Conservation (phyloP, 495 filamentous ascomycete species). For the Aspergillus indologenus region DNA sequence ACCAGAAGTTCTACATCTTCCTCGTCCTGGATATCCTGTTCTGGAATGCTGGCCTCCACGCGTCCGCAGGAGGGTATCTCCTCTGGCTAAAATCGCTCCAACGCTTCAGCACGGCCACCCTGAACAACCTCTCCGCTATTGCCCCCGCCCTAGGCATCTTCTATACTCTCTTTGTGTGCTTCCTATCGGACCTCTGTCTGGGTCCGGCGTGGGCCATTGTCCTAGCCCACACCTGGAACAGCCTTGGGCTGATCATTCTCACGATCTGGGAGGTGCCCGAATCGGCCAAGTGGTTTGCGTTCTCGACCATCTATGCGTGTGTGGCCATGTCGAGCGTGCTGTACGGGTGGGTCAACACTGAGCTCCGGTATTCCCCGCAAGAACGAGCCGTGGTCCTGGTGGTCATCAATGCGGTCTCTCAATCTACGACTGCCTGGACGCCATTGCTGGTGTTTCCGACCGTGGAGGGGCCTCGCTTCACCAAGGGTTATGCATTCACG, state of each 20-base stretch:
- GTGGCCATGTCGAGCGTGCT: constrained; percentile 34
- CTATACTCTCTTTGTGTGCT: constrained; percentile 43
- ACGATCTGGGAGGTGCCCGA: constrained; percentile 50
- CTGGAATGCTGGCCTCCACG: constrained; percentile 40
- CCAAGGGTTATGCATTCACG: constrained; percentile 48
- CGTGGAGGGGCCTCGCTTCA: constrained; percentile 45
- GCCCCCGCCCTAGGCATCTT: constrained; percentile 43
- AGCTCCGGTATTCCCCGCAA: constrained; percentile 48
- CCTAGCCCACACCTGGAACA: constrained; percentile 38
- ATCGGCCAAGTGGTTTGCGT: constrained; percentile 48
- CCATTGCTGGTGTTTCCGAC: constrained; percentile 41
- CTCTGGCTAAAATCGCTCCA: constrained; percentile 45
- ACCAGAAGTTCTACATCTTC: constrained; percentile 38
- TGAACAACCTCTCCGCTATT: constrained; percentile 43
- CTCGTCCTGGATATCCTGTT: constrained; percentile 47
- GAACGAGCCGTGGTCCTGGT: constrained; percentile 54
- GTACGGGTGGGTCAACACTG: constrained; percentile 49
- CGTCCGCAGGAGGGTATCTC: constrained; percentile 32
- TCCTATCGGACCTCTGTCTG: constrained; percentile 44
- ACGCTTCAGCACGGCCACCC: constrained; percentile 34
- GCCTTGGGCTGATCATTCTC: constrained; percentile 38
- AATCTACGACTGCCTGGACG: constrained; percentile 42
- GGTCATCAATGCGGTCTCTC: constrained; percentile 48
- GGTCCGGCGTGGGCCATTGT: constrained; percentile 43
- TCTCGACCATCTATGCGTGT: constrained; percentile 30